Evolutionary conservation across 257 asterid genomes (phyloP), one percentile per base, ranked within the genome.

Genomic region (Eustoma russellianum): DNA sequence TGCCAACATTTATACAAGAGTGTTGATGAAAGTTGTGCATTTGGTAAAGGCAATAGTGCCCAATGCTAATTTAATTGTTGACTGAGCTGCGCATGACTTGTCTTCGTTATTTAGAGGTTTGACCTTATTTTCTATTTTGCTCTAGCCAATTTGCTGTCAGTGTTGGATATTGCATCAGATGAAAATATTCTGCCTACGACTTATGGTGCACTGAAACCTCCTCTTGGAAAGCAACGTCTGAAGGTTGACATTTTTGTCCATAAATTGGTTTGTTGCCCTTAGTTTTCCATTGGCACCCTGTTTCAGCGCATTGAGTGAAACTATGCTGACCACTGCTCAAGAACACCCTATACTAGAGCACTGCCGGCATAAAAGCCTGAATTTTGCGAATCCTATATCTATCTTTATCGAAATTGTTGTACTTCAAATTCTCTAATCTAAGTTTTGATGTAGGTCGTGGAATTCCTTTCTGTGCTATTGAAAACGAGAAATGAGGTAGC

Each of bases 181-280:
- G 94, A 79, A 63, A 92, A 74, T 73, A 60, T 81, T 52, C 73
- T 88, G 52, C 91, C 85, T 33, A 71, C 86, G 62, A 76, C 99
- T 14, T 92, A 80, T 75, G 99, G 99, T 60, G 95, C 83, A 77
- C 63, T 92, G 66, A 83, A 76, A 71, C 99, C 99, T 35, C 99
- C 99, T 70, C 95, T 92, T 35, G 97, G 99, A 48, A 83, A 85
- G 66, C 88, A 92, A 72, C 95, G 97, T 5, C 66, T 92, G 63
- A 88, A 88, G 99, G 99, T 81, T 64, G 53, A 73, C 53, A 48
- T 53, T 50, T 18, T 55, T 41, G 17, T 40, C 47, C 46, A 14
- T 48, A 19, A 28, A 30, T 19, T 41, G 17, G 34, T 17, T 55
- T 11, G 2, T 13, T 7, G 57, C 9, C 30, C 30, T 24, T 24